phyloP scores from a whole-genome alignment of 2,329 filamentous ascomycete genomes.

The Colletotrichum truncatum region DNA sequence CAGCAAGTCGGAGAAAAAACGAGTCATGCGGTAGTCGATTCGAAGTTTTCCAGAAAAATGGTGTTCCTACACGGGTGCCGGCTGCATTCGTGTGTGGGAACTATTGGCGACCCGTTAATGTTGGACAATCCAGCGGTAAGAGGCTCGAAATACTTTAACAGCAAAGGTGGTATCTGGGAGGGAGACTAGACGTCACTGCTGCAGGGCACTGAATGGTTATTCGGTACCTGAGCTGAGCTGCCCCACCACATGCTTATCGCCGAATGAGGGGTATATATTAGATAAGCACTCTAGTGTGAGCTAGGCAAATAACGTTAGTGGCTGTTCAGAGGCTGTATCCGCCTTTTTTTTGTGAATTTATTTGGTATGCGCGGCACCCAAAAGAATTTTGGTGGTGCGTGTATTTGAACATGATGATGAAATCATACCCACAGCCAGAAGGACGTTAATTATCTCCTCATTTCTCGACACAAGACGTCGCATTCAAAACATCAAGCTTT shows the following conservation, averaged over 20 bases:
- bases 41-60: slow-evolving; percentile 3
- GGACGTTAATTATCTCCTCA: too few relatives aligned
- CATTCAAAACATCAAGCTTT: not conserved
- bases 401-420: not conserved
- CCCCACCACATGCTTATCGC: slow-evolving; percentile 18
- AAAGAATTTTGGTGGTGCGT: too few relatives aligned
- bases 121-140: slow-evolving; percentile 14
- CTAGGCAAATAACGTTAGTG: not conserved
- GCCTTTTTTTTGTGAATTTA: not conserved
- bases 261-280: slow-evolving; percentile 27
- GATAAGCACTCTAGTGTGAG: not conserved
- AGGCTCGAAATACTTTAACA: not conserved
- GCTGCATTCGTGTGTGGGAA: slow-evolving; percentile 17
- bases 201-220: slow-evolving; percentile 12
- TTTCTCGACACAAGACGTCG: not conserved
- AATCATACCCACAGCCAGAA: not conserved
- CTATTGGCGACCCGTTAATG: slow-evolving; percentile 21
- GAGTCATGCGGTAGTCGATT: not conserved
- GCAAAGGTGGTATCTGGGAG: not conserved
- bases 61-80: not conserved
- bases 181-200: slow-evolving; percentile 27
- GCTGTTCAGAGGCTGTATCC: not conserved
- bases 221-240: slow-evolving; percentile 6
- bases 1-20: slow-evolving; percentile 6
- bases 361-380: too few relatives aligned